A percentile compares a stretch with the other conserved stretches of the same genome.
Evolutionary conservation across 2,329 filamentous ascomycete species (phyloP).

Genomic region (Amylocarpus encephaloides): DNA sequence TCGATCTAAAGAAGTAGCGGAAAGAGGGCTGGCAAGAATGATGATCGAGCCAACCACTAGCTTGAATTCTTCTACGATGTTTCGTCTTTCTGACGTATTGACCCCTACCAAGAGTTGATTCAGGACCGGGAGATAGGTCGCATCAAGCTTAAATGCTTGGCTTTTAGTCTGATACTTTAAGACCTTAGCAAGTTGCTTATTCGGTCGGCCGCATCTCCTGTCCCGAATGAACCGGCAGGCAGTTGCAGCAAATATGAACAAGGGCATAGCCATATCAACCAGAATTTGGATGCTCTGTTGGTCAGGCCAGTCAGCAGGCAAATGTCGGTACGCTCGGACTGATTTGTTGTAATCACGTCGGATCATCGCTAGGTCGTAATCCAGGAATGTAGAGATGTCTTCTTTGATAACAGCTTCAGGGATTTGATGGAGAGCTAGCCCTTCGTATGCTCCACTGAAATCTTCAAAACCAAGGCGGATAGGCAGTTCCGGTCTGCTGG

Average conservation of each 20-base stretch:
- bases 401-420: conserved; percentile 8
- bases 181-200: conserved; percentile 22
- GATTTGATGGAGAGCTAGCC: conserved; percentile 11
- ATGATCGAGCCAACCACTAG: conserved; percentile 17
- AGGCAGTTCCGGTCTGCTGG: conserved; percentile 27
- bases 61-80: conserved; percentile 24
- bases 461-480: conserved; percentile 17
- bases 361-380: conserved; percentile 11
- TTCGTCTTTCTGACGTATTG: conserved; percentile 7
- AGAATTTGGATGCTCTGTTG: conserved; percentile 12
- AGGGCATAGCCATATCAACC: conserved; percentile 28
- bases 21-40: conserved; percentile 6
- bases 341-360: conserved; percentile 5
- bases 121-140: conserved; percentile 23
- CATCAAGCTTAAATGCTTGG: conserved; percentile 19
- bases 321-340: background rate
- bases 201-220: conserved; percentile 16
- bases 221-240: conserved; percentile 21
- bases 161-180: conserved; percentile 18
- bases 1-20: conserved; percentile 4
- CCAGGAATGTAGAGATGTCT: conserved; percentile 15
- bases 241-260: conserved; percentile 32
- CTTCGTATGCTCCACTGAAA: conserved; percentile 3
- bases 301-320: conserved; percentile 6
- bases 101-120: conserved; percentile 11